Base-by-base conservation (phyloP, 2,329 filamentous ascomycete species). In the Trichoderma sp. region DNA sequence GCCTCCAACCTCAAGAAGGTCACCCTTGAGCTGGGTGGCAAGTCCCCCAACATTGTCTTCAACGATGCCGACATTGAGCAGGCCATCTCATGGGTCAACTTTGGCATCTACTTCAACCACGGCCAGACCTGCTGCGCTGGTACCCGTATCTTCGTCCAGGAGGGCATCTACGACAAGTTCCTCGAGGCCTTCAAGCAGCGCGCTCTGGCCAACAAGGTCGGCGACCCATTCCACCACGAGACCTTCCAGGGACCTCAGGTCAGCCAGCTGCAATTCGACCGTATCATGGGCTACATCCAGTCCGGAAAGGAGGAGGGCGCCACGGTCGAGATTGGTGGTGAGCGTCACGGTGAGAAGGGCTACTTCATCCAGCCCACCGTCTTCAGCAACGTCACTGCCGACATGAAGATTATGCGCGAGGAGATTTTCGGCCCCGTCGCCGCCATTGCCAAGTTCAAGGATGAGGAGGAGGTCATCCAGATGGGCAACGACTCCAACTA, bases 301-400 rank as follows among this genome's bases (percentile, higher is more conserved):
- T 87, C 89, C 78, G 90, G 90, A 71, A 90, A 89, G 85, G 86
- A 89, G 50, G 88, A 89, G 81, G 90, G 90, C 76, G 90, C 90
- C 76, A 89, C 82, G 6, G 83, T 97, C 77, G 92, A 92, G 83
- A 92, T 81, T 53, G 85, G 85, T 72, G 85, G 85, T 62, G 81
- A 82, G 76, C 82, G 84, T 80, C 92, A 92, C 85, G 94, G 94
- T 77, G 83, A 88, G 82, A 92, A 95, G 89, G 94, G 94, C 77
- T 97, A 94, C 90, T 97, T 96, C 88, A 96, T 97, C 85, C 88
- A 96, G 88, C 95, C 95, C 56, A 97, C 95, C 82, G 94, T 97
- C 87, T 97, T 97, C 89, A 92, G 90, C 85, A 92, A 95, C 82
- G 94, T 97, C 79, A 90, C 87, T 67, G 86, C 91, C 79, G 91